Evolutionary conservation across 1,284 basidiomycete genomes (phyloP), one percentile per base, ranked within the genome.

Genomic region (Leccinum solheimii): DNA sequence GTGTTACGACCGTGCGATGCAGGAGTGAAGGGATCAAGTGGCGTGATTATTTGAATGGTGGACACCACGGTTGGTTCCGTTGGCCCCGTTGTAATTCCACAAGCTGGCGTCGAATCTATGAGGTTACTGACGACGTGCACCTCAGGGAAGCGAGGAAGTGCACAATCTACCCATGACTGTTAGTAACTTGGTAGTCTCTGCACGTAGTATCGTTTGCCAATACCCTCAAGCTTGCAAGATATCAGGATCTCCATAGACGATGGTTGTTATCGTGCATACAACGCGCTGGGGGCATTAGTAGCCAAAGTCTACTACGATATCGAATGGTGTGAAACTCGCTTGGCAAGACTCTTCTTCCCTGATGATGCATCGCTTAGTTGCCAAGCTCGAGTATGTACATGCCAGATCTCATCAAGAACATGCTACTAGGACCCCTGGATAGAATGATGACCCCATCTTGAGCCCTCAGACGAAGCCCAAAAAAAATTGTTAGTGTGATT

Each of bases 81-180:
- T 2, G 11, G 10, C 45, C 32, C 32, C 48, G 48, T 43, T 21
- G 16, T 54, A 59, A 56, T 48, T 36, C 49, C 59, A 65, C 19
- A 19, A 19, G 5, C 9, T 19, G 19, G 43, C 19, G 19, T 45
- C 19, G 43, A 45, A 45, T 45, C 43, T 45, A 43, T 43, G n/a
- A 43, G 40, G 2, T 5, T 30, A 40, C n/a, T 32, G 32, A 36
- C 27, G 40, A 53, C 26, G 34, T n/a, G 4, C 6, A 6, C 11
- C 13, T 48, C 58, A 21, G 30, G 23, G n/a, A 63, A 43, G 48
- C 19, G 23, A 49, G 13, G 27, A n/a, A 21, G 5, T 45, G 19
- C 19, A 23, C 23, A 23, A 23, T 19, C 43, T 19, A 6, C 43
- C 27, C 11, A 49, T 5, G 26, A 26, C 26, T 23, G 23, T 23